Base-by-base conservation (phyloP, 1,284 basidiomycete species). In the Cryptococcus hybrid region DNA sequence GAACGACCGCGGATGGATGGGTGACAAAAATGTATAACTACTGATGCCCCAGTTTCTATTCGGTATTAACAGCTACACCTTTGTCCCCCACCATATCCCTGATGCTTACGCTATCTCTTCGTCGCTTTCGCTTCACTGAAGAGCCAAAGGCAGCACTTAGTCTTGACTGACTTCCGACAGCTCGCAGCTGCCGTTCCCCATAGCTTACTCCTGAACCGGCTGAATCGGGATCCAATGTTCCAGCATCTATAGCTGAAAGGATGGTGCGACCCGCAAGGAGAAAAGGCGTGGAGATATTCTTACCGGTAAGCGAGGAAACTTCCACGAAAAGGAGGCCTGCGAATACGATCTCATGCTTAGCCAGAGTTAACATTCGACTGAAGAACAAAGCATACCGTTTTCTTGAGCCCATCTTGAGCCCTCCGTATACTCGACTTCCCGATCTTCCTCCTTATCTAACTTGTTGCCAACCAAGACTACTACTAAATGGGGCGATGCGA, bases 391-490 rank as follows among this genome's bases (percentile, higher is more conserved):
- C 78, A 59, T 49, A 92, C 92, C 88, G 73, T 98, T 92, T 75
- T 94, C 90, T 55, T 91, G 87, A 30, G 95, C 95, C 92, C 92
- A 99, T 70, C 85, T 83, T 70, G 89, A 91, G 7, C 92, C 95
- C 78, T 99, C 95, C 15, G 88, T 83, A 84, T 90, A 95, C 66
- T 94, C 90, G 24, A 99, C 93, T 75, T 98, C 89, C 52, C 95
- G 81, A 47, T 97, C 91, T 55, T 96, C 93, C 65, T 96, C 94
- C 62, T 86, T 83, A 73, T 99, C 95, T 11, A 89, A 85, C 80
- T 99, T 98, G 79, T 95, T 98, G 37, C 95, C 95, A 5, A 98
- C 93, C 3, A 99, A 80, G 3, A 97, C 92, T 0, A 88, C 86
- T 37, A 94, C 90, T 1, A 97, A 81, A 70, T 97, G 88, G 6